These are phyloP conservation scores for Cladorrhinum sp. DNA, from an alignment of 2,329 filamentous ascomycete species.

Conservation along the genomic window DNA sequence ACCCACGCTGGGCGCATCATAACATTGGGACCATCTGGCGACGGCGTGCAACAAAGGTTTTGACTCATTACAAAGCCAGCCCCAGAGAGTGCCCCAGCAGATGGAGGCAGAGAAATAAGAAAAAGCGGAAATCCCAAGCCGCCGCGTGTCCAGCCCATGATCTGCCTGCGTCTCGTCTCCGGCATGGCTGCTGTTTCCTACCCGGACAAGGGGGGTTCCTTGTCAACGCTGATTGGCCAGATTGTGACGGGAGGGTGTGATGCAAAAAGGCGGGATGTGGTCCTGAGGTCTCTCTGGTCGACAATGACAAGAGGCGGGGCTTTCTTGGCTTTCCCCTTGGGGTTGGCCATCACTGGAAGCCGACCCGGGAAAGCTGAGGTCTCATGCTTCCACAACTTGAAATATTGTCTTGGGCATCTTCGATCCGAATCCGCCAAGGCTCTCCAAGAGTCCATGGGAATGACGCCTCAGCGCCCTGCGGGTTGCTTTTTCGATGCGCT, in stretches of 20 bases:
- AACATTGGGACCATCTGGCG: background rate
- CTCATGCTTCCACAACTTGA: background rate
- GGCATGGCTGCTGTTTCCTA: background rate
- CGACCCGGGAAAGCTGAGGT: background rate
- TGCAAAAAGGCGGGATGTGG: conserved; percentile 15
- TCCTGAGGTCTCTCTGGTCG: conserved; percentile 4
- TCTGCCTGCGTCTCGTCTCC: conserved; percentile 1
- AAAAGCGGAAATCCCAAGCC: conserved; percentile 2
- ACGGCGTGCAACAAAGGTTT: conserved; percentile 5
- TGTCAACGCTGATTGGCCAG: conserved; percentile 11
- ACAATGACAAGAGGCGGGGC: background rate
- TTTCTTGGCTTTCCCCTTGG: conserved; percentile 1
- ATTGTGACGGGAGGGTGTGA: conserved; percentile 11
- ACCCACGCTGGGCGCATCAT: background rate
- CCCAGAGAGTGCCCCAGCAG: background rate
- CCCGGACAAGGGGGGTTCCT: background rate
- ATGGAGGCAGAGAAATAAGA: conserved; percentile 2
- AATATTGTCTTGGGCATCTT: background rate
- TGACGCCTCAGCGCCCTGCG: background rate
- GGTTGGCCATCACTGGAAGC: no score
- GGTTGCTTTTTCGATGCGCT: background rate
- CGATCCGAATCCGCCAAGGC: background rate
- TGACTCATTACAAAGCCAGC: conserved; percentile 16
- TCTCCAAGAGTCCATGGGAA: background rate
- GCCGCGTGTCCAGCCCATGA: conserved; percentile 1